Conservation (phyloP, 768 basidiomycete species). For the Hygrocybe coccinea region DNA sequence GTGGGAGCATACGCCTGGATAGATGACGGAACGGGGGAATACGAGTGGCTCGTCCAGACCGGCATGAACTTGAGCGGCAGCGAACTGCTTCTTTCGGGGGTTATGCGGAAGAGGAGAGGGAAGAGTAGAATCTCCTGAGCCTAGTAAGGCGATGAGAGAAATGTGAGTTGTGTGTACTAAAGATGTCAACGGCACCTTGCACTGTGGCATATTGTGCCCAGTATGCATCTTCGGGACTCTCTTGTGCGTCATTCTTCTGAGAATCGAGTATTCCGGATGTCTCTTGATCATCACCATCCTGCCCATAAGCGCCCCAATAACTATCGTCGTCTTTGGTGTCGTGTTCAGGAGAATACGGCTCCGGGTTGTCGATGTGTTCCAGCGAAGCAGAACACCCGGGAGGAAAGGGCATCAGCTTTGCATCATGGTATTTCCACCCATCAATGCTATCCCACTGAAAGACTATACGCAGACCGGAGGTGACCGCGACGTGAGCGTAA, state of each 20-base stretch:
- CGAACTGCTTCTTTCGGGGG: conserved; percentile 15
- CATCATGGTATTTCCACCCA: conserved; percentile 68
- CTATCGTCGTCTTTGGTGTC: conserved; percentile 42
- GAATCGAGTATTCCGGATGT: neutral
- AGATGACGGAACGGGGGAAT: conserved; percentile 24
- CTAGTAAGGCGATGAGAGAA: conserved; percentile 30
- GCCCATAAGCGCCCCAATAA: conserved; percentile 50
- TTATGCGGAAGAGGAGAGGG: conserved; percentile 45
- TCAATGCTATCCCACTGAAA: conserved; percentile 57
- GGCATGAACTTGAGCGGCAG: conserved; percentile 1
- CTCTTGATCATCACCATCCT: neutral
- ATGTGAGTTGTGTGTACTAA: neutral
- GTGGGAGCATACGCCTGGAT: conserved; percentile 33
- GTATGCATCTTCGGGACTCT: conserved; percentile 53
- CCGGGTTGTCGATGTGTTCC: conserved; percentile 22
- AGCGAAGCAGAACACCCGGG: conserved; percentile 31
- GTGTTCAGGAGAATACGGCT: conserved; percentile 35
- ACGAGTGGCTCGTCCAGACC: neutral
- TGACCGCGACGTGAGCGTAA: conserved; percentile 40
- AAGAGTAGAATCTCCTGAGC: conserved; percentile 67
- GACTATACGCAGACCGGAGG: conserved; percentile 49
- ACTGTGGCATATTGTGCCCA: conserved; percentile 71
- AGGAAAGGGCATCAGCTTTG: conserved; percentile 68
- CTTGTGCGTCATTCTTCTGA: conserved; percentile 10
- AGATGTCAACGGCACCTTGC: conserved; percentile 47